Base-by-base conservation (phyloP, 139 green algal genomes). In the Chlamydomonas sphaeroides region DNA sequence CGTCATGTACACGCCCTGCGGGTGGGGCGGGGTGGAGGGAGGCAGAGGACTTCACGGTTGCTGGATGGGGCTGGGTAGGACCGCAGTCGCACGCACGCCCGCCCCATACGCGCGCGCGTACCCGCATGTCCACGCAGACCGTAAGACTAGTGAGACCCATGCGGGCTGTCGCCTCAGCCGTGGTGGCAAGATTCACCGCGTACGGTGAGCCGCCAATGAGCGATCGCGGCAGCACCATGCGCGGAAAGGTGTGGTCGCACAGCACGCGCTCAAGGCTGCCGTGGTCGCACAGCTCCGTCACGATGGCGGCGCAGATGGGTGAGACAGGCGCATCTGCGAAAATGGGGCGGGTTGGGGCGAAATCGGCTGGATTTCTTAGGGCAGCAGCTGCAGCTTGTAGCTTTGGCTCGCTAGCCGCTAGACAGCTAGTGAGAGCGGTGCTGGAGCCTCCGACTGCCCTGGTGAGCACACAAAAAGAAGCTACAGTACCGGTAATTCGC, bases 1-100 rank as follows among this genome's bases (percentile, higher is more conserved):
- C 33, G 71, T 79, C 71, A 79, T 66, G 36, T 53, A 79, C 71
- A 79, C 71, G 4, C 71, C 71, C 71, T 79, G 51, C 6, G 28
- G 35, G 35, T 1, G 20, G 1, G 65, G 35, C 20, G 21, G 35
- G 35, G 2, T 21, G 35, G 36, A 45, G 35, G 17, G 33, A 20
- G 14, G 45, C 45, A 20, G n/a, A 69, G 7, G 25, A 67, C 7
- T 23, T 26, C n/a, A n/a, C n/a, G n/a, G n/a, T n/a, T n/a, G n/a
- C n/a, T n/a, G n/a, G n/a, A n/a, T n/a, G n/a, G n/a, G n/a, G n/a
- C n/a, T n/a, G n/a, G n/a, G n/a, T n/a, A n/a, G n/a, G n/a, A n/a
- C n/a, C n/a, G n/a, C n/a, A n/a, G n/a, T n/a, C n/a, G n/a, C n/a
- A n/a, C n/a, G n/a, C n/a, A n/a, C n/a, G n/a, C n/a, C n/a, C n/a